Evolutionary conservation across 306 rosid genomes (phyloP), one percentile per base, ranked within the genome.

Genomic region (Pterocarpus santalinus): DNA sequence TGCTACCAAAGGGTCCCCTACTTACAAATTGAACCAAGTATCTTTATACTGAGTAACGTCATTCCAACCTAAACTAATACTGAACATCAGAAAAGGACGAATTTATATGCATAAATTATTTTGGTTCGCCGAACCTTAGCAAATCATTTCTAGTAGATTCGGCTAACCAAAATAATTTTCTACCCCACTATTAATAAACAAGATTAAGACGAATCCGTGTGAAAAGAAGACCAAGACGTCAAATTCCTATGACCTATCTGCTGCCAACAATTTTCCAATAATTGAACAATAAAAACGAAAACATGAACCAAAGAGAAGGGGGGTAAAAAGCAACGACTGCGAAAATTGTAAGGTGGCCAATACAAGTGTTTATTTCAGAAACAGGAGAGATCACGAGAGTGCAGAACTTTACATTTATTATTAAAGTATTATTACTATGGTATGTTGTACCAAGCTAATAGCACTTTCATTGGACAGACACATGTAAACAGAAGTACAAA

Each of bases 71-170:
- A 72, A 66, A 81, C 67, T 13, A 32, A 36, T 38, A 30, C 43
- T 69, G 28, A 70, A 8, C 36, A 62, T 15, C 33, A 78, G 15
- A 76, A 67, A 75, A 44, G 65, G 76, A 63, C 65, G 17, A 85
- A 62, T 53, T 2, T 8, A 7, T 70, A 51, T 52, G 44, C 13
- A 13, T 52, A 47, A 38, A 16, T 30, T 58, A 63, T 73, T 43
- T 33, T 69, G 61, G 51, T 61, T 47, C 41, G 17, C 5, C 34
- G 12, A 52, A 36, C 14, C 76, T 69, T 36, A 75, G 43, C 84
- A 46, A 22, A 22, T 22, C 28, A 22, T 44, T 41, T 78, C 38
- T 43, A 44, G 34, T 43, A 65, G 55, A 10, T 38, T 47, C 55
- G 1, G 14, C 65, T 41, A 9, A 66, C 56, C 51, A 33, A 65